Base-by-base conservation (phyloP, 768 basidiomycete species). In the Lactarius pseudohatsudake region DNA sequence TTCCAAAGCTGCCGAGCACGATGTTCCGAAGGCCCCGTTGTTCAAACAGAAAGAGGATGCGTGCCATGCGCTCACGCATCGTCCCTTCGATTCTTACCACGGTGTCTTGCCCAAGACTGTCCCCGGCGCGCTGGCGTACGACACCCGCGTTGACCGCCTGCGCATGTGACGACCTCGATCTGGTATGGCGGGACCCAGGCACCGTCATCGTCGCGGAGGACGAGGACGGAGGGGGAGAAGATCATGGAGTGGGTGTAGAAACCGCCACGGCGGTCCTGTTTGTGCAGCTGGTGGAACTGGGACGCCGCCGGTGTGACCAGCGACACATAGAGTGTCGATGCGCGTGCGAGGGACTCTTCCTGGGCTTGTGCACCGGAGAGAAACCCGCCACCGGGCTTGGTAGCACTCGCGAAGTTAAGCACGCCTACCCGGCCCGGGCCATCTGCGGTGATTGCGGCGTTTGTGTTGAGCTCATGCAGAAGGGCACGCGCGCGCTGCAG, bases 171-270 rank as follows among this genome's bases (percentile, higher is more conserved):
- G 18, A 92, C 80, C 68, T 91, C 87, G 22, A 86, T 80, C 56
- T 82, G 77, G 65, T 86, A 77, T 6, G 90, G 90, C 47, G 80
- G 76, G 11, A 81, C 72, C 82, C 81, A 85, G 15, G 75, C 76
- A 45, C 88, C 89, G 16, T 76, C 74, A 72, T 93, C 89, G 68
- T 86, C 81, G 16, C 89, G 84, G 68, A 92, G 83, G 38, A 90
- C 74, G 20, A 80, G 75, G 60, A 92, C 81, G 38, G 78, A 76
- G 1, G 90, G 89, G 15, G 89, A 88, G 71, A 86, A 90, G 30
- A 92, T 79, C 85, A 92, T 91, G 26, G 89, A 84, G 74, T 92
- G 87, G n/a, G 89, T 81, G 74, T 91, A 91, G 74, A 84, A 89
- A 0, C 87, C 86, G 8, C 78, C 80, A 57, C 79, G 79, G 11